These are phyloP conservation scores for Trichoderma afroharzianum DNA, from an alignment of 2,329 filamentous ascomycete species.

Conservation along the genomic window DNA sequence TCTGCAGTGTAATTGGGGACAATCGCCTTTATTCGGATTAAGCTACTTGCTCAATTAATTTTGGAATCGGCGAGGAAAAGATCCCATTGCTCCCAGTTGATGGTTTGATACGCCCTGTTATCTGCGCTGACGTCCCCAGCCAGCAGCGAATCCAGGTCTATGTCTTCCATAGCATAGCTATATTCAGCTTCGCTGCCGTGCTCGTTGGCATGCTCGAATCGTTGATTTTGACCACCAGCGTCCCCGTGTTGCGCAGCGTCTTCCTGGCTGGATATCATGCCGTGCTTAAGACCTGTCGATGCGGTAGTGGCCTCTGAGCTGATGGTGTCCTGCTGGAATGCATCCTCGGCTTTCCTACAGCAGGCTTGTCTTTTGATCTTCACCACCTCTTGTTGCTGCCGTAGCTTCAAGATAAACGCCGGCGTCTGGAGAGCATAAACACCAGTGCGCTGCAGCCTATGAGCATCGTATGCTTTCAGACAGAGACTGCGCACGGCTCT, in stretches of 20 bases:
- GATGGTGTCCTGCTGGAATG: too few relatives aligned
- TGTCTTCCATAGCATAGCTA: neutral
- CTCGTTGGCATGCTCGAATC: neutral
- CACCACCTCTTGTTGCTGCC: neutral
- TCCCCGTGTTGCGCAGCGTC: neutral
- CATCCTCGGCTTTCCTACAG: neutral
- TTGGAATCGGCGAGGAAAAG: neutral
- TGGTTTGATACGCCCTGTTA: neutral
- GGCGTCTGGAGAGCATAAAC: neutral
- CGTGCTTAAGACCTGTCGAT: neutral
- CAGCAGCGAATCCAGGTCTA: neutral
- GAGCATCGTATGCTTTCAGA: conserved; percentile 4
- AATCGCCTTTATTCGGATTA: neutral
- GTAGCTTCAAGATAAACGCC: neutral
- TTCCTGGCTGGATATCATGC: neutral
- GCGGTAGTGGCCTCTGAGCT: neutral
- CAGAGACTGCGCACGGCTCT: conserved; percentile 1
- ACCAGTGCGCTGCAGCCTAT: neutral
- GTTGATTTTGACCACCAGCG: neutral
- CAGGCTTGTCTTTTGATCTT: neutral
- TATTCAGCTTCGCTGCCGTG: neutral
- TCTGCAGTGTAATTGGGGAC: neutral
- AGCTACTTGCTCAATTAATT: neutral
- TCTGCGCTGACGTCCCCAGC: neutral
- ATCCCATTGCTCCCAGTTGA: conserved; percentile 4